Percentiles rank a stretch among this genome's conserved stretches.
phyloP scores from a whole-genome alignment of 371 early-diverging fungal species.

The Mucor sp. region DNA sequence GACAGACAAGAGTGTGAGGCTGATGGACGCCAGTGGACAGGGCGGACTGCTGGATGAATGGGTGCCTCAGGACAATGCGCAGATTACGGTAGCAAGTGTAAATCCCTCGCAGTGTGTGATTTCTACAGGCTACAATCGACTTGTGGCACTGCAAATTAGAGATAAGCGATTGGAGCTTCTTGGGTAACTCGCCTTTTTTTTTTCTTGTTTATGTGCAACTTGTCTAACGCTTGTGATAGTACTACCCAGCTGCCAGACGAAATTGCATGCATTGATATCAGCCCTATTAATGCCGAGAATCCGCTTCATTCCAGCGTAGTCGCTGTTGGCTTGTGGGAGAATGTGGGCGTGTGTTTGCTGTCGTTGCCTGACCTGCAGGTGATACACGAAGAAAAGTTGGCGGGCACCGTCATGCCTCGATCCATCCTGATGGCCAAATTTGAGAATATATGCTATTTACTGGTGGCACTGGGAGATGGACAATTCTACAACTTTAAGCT shows the following conservation, averaged over 20 bases:
- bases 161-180: constrained; percentile 42
- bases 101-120: constrained; percentile 67
- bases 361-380: constrained; percentile 59
- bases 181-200: constrained; percentile 23
- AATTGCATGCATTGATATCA: constrained; percentile 77
- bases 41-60: constrained; percentile 54
- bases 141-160: constrained; percentile 63
- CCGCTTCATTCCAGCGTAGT: constrained; percentile 45
- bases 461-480: constrained; percentile 88
- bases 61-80: constrained; percentile 44
- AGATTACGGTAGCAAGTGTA: constrained; percentile 66
- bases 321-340: constrained; percentile 81
- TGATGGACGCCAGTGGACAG: constrained; percentile 29
- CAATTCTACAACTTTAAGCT: constrained; percentile 71
- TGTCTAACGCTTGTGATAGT: constrained; percentile 8
- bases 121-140: constrained; percentile 59
- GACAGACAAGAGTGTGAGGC: constrained; percentile 41
- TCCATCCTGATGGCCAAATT: constrained; percentile 78
- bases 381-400: constrained; percentile 52
- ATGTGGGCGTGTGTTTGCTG: constrained; percentile 65
- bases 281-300: constrained; percentile 45
- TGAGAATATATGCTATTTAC: constrained; percentile 71
- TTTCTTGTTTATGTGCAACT: neutral
- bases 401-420: constrained; percentile 71
- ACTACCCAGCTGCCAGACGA: constrained; percentile 58